Base-by-base conservation (phyloP, 129 eudicot species). In the Pseudognaphalium luteoalbum region DNA sequence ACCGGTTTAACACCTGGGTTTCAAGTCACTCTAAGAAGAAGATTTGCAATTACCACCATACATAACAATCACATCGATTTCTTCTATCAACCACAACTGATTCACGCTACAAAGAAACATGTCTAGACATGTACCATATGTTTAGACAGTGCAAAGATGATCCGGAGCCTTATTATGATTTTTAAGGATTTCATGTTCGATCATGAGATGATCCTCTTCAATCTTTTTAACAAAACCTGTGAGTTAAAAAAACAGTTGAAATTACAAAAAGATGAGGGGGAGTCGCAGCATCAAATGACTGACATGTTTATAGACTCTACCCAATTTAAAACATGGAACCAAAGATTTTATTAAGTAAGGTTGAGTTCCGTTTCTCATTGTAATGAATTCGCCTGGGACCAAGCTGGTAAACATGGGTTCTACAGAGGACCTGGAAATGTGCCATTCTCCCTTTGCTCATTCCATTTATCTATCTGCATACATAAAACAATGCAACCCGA, bases 381-480 rank as follows among this genome's bases (percentile, higher is more conserved):
- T 57, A 6, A 14, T 41, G 42, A 59, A 42, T 56, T 20, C 25
- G 28, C 33, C 28, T 21, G 63, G 15, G 6, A 35, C 25, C 63
- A 30, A 51, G 32, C 17, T 50, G 57, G n/a, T 21, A 73, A 60
- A 14, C 20, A 50, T 17, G 42, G 4, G 57, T 64, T 75, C 77
- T 89, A 92, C 70, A 92, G 78, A 65, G 96, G 98, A 16, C 98
- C 98, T 29, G 98, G 96, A 62, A 92, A 92, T 41, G 96, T 92
- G 11, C 98, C 98, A 62, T 89, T 89, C 84, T 92, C 98, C 81
- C 93, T 82, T 76, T 92, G 98, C 76, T 89, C 98, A 22, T 92
- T 92, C 98, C 96, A 92, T 85, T 93, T 81, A 20, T 92, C 98
- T 3, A 92, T 42, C 98, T 92, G 91, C 87, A 91, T 51, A 22